Evolutionary conservation across 2,329 filamentous ascomycete genomes (phyloP).

Genomic region (Aspergillus ustus): DNA sequence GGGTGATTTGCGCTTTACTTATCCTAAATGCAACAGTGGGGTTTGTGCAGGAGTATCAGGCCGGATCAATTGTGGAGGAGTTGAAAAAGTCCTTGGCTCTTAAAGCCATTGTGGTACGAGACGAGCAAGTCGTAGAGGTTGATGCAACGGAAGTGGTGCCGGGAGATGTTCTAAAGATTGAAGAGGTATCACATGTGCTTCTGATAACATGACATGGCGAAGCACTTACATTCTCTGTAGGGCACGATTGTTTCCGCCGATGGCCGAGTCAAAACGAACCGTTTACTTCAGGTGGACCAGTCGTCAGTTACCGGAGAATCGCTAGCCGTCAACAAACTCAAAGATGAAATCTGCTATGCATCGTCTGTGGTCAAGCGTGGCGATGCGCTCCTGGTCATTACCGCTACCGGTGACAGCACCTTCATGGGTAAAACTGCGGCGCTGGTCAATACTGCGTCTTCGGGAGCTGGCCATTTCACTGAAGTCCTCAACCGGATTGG

Average conservation of each 20-base stretch:
- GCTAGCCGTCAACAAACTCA: slow-evolving; percentile 86
- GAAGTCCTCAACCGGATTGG: slow-evolving; percentile 88
- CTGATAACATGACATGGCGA: not conserved
- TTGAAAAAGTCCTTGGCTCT: slow-evolving; percentile 88
- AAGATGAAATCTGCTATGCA: slow-evolving; percentile 78
- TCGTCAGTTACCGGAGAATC: slow-evolving; percentile 92
- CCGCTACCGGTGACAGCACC: slow-evolving; percentile 84
- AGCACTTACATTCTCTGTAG: slow-evolving; percentile 34
- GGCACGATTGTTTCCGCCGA: slow-evolving; percentile 91
- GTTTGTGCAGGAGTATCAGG: slow-evolving; percentile 89
- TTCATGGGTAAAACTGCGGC: slow-evolving; percentile 89
- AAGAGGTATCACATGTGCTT: slow-evolving; percentile 60
- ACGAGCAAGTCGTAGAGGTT: slow-evolving; percentile 76
- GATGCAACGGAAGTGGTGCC: slow-evolving; percentile 84
- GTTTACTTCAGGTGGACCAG: slow-evolving; percentile 88
- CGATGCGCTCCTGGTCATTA: slow-evolving; percentile 80
- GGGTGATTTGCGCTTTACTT: slow-evolving; percentile 83
- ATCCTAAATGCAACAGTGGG: slow-evolving; percentile 84
- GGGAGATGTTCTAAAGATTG: slow-evolving; percentile 86
- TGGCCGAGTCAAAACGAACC: slow-evolving; percentile 81
- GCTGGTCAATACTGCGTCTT: slow-evolving; percentile 76
- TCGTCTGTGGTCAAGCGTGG: slow-evolving; percentile 91
- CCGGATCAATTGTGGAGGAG: slow-evolving; percentile 87
- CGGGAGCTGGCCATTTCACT: slow-evolving; percentile 83
- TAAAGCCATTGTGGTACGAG: slow-evolving; percentile 84